A percentile compares a stretch with the other conserved stretches of the same genome.
phyloP scores from a whole-genome alignment of 306 rosid species.

The Fagus sylvatica region DNA sequence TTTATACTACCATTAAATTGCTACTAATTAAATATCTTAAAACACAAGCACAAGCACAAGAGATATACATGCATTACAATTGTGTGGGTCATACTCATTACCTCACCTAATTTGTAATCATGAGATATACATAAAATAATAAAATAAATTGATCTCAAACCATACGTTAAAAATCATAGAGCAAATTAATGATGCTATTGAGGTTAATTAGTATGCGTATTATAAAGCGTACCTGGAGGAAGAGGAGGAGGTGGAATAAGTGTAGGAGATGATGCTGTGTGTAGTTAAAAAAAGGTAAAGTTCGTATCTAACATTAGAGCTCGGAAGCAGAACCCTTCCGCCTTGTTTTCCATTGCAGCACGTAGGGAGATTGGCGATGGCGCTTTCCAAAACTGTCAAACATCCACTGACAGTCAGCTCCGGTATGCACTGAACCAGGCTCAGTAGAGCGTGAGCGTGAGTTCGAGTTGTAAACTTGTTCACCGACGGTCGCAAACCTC shows the following conservation, averaged over 20 bases:
- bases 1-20: too few species aligned
- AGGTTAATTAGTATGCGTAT: too few species aligned
- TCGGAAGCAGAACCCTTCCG: slow-evolving; percentile 32
- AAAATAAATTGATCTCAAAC: too few species aligned
- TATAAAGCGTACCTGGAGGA: not conserved
- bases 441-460: slow-evolving; percentile 31
- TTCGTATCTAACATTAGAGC: slow-evolving; percentile 42
- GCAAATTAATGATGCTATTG: not conserved
- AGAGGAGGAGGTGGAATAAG: not conserved
- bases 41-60: too few species aligned
- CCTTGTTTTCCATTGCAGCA: slow-evolving; percentile 40
- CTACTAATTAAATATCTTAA: too few species aligned
- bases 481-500: slow-evolving; percentile 42
- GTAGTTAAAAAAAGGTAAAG: slow-evolving; percentile 32
- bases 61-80: too few species aligned
- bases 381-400: slow-evolving; percentile 40
- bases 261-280: not conserved
- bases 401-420: slow-evolving; percentile 24
- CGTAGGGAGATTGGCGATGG: slow-evolving; percentile 40
- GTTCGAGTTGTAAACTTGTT: slow-evolving; percentile 31
- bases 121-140: too few species aligned
- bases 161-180: too few species aligned
- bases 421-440: slow-evolving; percentile 41
- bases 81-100: too few species aligned
- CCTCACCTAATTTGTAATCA: too few species aligned